phyloP scores from a whole-genome alignment of 108 stramenopile genomes.

The Pseudonitzschia pungens region DNA sequence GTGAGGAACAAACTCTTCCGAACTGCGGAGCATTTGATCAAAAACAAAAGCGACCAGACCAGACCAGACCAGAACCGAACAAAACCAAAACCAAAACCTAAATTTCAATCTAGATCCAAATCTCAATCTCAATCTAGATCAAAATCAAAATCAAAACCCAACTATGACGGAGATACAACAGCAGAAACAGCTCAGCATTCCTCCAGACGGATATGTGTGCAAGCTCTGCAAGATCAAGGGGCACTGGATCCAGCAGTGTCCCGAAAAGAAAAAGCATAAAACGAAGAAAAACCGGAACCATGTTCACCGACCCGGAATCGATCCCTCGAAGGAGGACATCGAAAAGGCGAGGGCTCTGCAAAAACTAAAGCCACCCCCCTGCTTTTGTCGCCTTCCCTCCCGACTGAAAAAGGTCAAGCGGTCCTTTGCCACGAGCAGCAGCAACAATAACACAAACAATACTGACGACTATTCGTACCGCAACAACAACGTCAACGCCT shows the following conservation, averaged over 20 bases:
- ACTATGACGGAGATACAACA: too few relatives aligned
- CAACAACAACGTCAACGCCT: neutral
- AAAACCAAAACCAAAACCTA: too few relatives aligned
- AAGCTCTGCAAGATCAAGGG: constrained; percentile 53
- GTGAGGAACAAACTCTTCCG: too few relatives aligned
- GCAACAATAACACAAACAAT: neutral
- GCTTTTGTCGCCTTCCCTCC: constrained; percentile 65
- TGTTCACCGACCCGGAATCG: constrained; percentile 59
- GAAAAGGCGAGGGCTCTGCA: constrained; percentile 54
- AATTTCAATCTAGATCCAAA: too few relatives aligned
- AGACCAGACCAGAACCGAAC: too few relatives aligned
- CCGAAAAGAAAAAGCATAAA: constrained; percentile 50
- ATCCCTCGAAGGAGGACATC: constrained; percentile 69
- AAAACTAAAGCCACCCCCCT: constrained; percentile 59
- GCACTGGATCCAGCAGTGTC: constrained; percentile 82
- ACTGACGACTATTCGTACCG: neutral
- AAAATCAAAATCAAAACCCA: too few relatives aligned
- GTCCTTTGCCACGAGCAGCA: constrained; percentile 34
- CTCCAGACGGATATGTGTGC: constrained; percentile 73
- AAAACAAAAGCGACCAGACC: too few relatives aligned
- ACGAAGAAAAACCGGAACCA: constrained; percentile 43
- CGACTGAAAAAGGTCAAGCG: constrained; percentile 73
- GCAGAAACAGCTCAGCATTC: constrained; percentile 40
- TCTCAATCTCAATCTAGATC: too few relatives aligned
- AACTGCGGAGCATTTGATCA: too few relatives aligned